Conservation (phyloP, 306 rosid species). For the Abrus pulchellus region DNA sequence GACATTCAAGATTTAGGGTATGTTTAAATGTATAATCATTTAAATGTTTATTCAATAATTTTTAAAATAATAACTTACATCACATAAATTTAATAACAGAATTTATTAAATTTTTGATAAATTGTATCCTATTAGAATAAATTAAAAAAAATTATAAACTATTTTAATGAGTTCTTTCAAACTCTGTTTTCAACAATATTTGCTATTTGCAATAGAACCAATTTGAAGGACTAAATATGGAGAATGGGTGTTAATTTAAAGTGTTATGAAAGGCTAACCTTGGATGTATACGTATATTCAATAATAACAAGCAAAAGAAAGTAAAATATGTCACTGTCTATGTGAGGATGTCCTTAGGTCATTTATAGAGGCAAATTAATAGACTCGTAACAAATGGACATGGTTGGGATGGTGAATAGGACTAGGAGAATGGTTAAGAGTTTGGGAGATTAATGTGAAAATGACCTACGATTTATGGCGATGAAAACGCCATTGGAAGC, state of each 20-base stretch:
- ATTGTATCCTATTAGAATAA: too few species aligned
- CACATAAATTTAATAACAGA: too few species aligned
- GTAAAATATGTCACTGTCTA: slow-evolving; percentile 42
- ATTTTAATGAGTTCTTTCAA: too few species aligned
- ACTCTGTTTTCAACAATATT: not conserved
- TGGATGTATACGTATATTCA: not conserved
- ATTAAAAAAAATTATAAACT: too few species aligned
- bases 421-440: slow-evolving; percentile 35
- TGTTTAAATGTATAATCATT: too few species aligned
- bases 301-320: not conserved
- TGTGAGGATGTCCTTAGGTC: slow-evolving; percentile 27
- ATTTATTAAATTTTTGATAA: too few species aligned
- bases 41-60: too few species aligned
- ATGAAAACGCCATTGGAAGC: not conserved
- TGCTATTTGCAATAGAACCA: not conserved
- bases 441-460: slow-evolving; percentile 36
- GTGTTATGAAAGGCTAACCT: not conserved
- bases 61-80: too few species aligned
- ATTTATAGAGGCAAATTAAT: slow-evolving; percentile 43
- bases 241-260: not conserved
- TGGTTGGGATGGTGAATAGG: slow-evolving; percentile 30
- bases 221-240: not conserved
- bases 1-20: not conserved
- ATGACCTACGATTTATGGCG: slow-evolving; percentile 11
- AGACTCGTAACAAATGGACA: slow-evolving; percentile 13